Percentiles rank a stretch among this genome's conserved stretches.
phyloP scores from a whole-genome alignment of 257 asterid genomes.

The Gentiana dahurica region DNA sequence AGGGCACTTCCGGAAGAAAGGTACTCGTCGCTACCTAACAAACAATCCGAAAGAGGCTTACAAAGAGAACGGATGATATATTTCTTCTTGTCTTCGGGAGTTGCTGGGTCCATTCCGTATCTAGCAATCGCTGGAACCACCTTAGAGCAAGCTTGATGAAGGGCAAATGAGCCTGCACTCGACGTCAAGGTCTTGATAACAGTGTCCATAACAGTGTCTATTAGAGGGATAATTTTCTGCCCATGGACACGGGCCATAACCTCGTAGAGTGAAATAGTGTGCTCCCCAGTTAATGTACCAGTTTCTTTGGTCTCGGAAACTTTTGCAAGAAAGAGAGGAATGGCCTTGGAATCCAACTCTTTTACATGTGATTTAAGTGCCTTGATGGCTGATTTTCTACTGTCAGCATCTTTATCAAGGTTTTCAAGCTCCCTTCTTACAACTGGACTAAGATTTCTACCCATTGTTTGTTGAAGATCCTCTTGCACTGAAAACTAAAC shows the following conservation, averaged over 20 bases:
- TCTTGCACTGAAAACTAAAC: background rate
- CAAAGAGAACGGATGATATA: conserved; percentile 50
- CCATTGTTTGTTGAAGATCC: conserved; percentile 27
- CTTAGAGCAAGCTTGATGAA: conserved; percentile 95
- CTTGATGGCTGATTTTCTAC: conserved; percentile 87
- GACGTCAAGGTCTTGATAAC: conserved; percentile 59
- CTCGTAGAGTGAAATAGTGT: conserved; percentile 81
- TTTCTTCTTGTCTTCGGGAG: conserved; percentile 63
- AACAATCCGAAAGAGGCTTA: conserved; percentile 78
- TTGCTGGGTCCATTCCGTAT: conserved; percentile 73
- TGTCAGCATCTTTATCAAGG: conserved; percentile 84
- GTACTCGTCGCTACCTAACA: conserved; percentile 69
- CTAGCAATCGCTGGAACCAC: conserved; percentile 93
- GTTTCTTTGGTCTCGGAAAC: conserved; percentile 78
- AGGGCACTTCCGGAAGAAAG: conserved; percentile 92
- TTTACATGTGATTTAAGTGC: conserved; percentile 73
- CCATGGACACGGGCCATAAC: conserved; percentile 93
- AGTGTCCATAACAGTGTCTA: conserved; percentile 72
- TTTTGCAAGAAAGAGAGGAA: conserved; percentile 87
- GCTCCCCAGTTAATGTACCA: conserved; percentile 58
- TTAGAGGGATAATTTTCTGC: conserved; percentile 63
- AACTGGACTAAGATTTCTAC: conserved; percentile 68
- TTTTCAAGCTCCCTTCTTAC: conserved; percentile 72
- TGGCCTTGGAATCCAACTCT: conserved; percentile 89
- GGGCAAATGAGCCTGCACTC: conserved; percentile 89